Conservation (phyloP, 2,329 filamentous ascomycete genomes). For the Ophiognomonia clavigignenti-juglandacearum region DNA sequence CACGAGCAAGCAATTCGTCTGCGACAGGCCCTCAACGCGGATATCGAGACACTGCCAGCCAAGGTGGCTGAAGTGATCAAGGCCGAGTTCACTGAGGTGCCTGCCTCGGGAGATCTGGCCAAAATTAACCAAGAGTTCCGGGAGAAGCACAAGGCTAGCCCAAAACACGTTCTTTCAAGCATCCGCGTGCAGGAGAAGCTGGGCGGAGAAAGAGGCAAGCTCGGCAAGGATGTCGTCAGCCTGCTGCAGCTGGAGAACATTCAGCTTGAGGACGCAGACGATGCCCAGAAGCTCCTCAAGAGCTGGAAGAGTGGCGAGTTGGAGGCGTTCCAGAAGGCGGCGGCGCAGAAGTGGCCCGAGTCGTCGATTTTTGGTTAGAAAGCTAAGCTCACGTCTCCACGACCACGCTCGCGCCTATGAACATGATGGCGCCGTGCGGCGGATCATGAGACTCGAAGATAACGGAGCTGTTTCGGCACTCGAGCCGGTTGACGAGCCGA, state of each 20-base stretch:
- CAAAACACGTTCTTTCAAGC: slow-evolving; percentile 58
- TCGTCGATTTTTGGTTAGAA: slow-evolving; percentile 39
- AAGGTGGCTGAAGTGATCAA: slow-evolving; percentile 67
- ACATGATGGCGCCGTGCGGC: too few relatives aligned
- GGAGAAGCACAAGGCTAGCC: slow-evolving; percentile 56
- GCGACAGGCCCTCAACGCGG: slow-evolving; percentile 54
- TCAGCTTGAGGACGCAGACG: slow-evolving; percentile 33
- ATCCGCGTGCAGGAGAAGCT: slow-evolving; percentile 56
- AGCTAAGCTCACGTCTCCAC: too few relatives aligned
- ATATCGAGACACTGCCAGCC: slow-evolving; percentile 54
- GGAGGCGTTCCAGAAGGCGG: slow-evolving; percentile 43
- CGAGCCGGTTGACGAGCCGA: too few relatives aligned
- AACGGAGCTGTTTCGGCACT: too few relatives aligned
- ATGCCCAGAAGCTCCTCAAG: slow-evolving; percentile 37
- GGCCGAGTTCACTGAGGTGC: slow-evolving; percentile 58
- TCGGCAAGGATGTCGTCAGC: slow-evolving; percentile 57
- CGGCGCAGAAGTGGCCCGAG: slow-evolving; percentile 45
- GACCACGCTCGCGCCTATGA: too few relatives aligned
- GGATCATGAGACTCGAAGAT: too few relatives aligned
- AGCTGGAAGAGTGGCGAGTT: slow-evolving; percentile 46
- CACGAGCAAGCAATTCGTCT: slow-evolving; percentile 71
- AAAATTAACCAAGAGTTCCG: slow-evolving; percentile 65
- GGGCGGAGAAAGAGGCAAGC: slow-evolving; percentile 49
- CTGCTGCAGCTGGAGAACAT: slow-evolving; percentile 37
- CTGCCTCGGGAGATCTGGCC: slow-evolving; percentile 52